These are phyloP conservation scores for Backusella australiensis DNA, from an alignment of 192 early-diverging fungal genomes.

Conservation along the genomic window DNA sequence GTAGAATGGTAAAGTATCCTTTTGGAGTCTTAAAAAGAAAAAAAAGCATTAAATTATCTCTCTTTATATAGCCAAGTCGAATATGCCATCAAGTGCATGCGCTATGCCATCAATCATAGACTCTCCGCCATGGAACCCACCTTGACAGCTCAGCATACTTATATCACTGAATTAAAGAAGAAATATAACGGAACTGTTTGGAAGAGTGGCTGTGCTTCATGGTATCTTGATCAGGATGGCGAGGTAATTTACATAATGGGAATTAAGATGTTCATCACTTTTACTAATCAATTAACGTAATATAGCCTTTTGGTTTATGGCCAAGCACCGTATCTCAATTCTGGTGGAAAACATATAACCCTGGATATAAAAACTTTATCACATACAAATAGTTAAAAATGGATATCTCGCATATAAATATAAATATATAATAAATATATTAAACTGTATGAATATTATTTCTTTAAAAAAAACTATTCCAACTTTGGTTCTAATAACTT, in stretches of 20 bases:
- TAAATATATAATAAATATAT: background rate
- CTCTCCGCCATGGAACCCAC: constrained; percentile 37
- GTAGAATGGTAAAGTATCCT: constrained; percentile 22
- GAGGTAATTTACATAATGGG: background rate
- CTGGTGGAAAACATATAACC: background rate
- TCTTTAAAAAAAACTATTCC: background rate
- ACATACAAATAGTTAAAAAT: background rate
- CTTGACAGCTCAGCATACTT: constrained; percentile 27
- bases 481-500: background rate
- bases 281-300: background rate
- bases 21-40: background rate
- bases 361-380: background rate
- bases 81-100: constrained; percentile 40
- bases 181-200: constrained; percentile 37
- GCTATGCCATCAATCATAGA: constrained; percentile 41
- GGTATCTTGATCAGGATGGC: constrained; percentile 43
- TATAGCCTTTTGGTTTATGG: constrained; percentile 11
- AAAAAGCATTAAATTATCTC: background rate
- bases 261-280: background rate
- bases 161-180: constrained; percentile 29
- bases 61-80: constrained; percentile 46
- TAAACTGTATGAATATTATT: background rate
- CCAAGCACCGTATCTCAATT: background rate
- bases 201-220: constrained; percentile 47
- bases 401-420: background rate